Evolutionary conservation across 257 asterid species (phyloP).

Genomic region (Eucommia ulmoides): DNA sequence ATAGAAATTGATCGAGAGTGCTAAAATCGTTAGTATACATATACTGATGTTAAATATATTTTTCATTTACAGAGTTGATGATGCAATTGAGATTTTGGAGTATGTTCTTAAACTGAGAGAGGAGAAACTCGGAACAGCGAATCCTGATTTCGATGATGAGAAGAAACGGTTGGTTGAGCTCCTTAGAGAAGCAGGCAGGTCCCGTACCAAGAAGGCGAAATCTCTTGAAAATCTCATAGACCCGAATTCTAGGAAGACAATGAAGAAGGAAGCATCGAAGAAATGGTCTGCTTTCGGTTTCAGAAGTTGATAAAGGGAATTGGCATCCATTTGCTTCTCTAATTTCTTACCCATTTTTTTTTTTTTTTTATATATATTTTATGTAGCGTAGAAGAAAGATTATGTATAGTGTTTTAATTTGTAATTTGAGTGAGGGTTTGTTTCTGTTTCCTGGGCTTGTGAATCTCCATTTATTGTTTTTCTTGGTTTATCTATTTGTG

Average conservation of each 20-base stretch:
- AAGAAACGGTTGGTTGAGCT: background rate
- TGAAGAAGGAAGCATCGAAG: background rate
- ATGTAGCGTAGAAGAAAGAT: no score
- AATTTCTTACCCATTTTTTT: background rate
- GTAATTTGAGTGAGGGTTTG: no score
- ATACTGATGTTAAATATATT: background rate
- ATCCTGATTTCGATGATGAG: conserved; percentile 1
- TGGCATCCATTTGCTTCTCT: background rate
- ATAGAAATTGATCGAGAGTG: no score
- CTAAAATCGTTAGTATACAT: background rate
- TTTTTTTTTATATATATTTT: no score
- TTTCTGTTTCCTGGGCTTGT: no score
- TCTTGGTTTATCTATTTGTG: no score
- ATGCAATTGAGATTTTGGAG: background rate
- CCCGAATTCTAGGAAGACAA: background rate
- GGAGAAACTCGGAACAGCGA: background rate
- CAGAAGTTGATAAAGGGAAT: background rate
- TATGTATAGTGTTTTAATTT: no score
- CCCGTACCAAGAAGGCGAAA: background rate
- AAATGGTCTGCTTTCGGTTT: conserved; percentile 1
- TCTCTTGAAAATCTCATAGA: background rate
- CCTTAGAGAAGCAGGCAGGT: background rate
- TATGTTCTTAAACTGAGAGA: conserved; percentile 1
- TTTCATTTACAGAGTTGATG: background rate
- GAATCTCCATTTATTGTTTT: no score